These are phyloP conservation scores for Russula emetica DNA, from an alignment of 768 basidiomycete genomes.

Conservation along the genomic window DNA sequence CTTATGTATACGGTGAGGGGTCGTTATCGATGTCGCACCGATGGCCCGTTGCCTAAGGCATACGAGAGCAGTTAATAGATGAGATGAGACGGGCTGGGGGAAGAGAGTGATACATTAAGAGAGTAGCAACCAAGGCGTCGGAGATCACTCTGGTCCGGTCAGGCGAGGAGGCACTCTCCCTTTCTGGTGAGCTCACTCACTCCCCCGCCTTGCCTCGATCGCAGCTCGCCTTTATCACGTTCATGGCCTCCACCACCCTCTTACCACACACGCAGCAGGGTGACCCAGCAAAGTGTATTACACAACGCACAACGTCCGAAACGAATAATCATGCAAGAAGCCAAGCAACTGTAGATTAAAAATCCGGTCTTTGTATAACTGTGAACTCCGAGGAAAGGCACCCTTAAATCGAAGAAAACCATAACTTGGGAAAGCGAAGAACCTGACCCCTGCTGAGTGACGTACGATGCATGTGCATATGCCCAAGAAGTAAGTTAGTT, in stretches of 20 bases:
- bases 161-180: not conserved
- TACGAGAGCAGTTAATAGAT: conserved; percentile 15
- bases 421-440: not conserved
- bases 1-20: conserved; percentile 47
- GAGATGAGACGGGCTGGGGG: conserved; percentile 9
- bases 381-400: not conserved
- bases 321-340: conserved; percentile 9
- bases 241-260: not conserved
- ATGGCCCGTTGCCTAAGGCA: conserved; percentile 40
- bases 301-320: conserved; percentile 11
- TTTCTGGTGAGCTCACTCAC: not conserved
- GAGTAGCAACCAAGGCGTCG: not conserved
- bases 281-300: conserved; percentile 12
- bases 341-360: conserved; percentile 7
- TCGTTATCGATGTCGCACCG: conserved; percentile 49
- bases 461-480: conserved; percentile 3
- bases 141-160: not conserved
- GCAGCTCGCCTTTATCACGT: not conserved
- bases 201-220: not conserved
- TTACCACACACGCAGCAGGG: not conserved
- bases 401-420: conserved; percentile 3
- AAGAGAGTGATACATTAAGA: conserved; percentile 14
- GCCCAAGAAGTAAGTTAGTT: conserved; percentile 15
- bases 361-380: conserved; percentile 13
- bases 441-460: not conserved